phyloP scores from a whole-genome alignment of 2,329 filamentous ascomycete genomes.

The Chalara sp. region DNA sequence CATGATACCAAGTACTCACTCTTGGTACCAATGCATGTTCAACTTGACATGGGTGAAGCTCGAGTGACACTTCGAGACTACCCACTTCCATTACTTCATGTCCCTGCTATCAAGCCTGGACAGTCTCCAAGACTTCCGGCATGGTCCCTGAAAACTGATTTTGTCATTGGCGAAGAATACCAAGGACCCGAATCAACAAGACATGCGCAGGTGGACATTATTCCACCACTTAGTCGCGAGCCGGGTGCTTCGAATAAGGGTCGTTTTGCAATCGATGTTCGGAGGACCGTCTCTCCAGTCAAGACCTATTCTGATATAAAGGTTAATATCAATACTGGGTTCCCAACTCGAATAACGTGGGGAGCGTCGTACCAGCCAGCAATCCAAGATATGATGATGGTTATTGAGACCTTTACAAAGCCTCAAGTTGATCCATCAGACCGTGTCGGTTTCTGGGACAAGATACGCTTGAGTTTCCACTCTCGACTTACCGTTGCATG shows the following conservation, averaged over 20 bases:
- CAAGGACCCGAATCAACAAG: slow-evolving; percentile 73
- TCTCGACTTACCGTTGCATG: slow-evolving; percentile 83
- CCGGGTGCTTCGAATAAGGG: slow-evolving; percentile 48
- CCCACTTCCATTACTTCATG: slow-evolving; percentile 83
- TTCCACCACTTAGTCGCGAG: slow-evolving; percentile 59
- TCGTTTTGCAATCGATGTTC: slow-evolving; percentile 77
- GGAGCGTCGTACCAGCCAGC: slow-evolving; percentile 95
- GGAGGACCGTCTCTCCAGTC: slow-evolving; percentile 85
- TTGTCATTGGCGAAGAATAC: slow-evolving; percentile 93
- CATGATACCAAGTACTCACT: slow-evolving; percentile 84
- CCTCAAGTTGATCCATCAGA: slow-evolving; percentile 91
- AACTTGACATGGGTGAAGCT: slow-evolving; percentile 85
- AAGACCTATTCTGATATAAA: slow-evolving; percentile 94
- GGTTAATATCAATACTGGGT: slow-evolving; percentile 86
- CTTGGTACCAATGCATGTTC: slow-evolving; percentile 82
- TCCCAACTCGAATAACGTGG: slow-evolving; percentile 93
- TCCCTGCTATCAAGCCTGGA: slow-evolving; percentile 71
- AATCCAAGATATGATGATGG: slow-evolving; percentile 99
- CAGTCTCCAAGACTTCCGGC: slow-evolving; percentile 78
- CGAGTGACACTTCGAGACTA: slow-evolving; percentile 87
- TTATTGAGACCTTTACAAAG: slow-evolving; percentile 95
- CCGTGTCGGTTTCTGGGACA: slow-evolving; percentile 96
- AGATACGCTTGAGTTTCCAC: slow-evolving; percentile 90
- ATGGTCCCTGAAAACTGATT: slow-evolving; percentile 79
- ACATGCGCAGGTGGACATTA: slow-evolving; percentile 74